These are phyloP conservation scores for Scutellaria galericulata DNA, from an alignment of 257 asterid genomes.

Conservation along the genomic window DNA sequence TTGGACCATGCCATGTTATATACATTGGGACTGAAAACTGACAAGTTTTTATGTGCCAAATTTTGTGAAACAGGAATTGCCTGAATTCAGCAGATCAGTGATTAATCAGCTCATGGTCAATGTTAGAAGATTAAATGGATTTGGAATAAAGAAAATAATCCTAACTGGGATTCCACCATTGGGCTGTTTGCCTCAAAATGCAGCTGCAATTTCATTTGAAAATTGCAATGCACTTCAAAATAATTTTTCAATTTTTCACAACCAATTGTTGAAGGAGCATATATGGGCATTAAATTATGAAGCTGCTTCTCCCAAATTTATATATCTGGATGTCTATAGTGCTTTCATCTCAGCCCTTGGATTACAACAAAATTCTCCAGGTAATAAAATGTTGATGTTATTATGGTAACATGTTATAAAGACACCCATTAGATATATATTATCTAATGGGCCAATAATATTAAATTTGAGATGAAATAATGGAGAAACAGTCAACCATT, in stretches of 20 bases:
- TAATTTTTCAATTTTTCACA: constrained; percentile 52
- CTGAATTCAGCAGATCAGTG: constrained; percentile 45
- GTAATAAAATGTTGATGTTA: constrained; percentile 29
- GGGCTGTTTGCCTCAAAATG: constrained; percentile 61
- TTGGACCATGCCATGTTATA: too few species aligned
- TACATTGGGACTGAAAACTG: too few species aligned
- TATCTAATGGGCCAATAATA: too few species aligned
- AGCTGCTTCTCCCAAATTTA: constrained; percentile 39
- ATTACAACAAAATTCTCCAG: constrained; percentile 40
- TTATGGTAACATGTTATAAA: too few species aligned
- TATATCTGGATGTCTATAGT: constrained; percentile 59
- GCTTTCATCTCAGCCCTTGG: constrained; percentile 58
- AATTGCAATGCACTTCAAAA: constrained; percentile 51
- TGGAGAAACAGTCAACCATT: background rate
- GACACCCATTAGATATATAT: too few species aligned
- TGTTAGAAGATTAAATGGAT: constrained; percentile 49
- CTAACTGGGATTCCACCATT: constrained; percentile 58
- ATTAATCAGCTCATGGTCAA: constrained; percentile 49
- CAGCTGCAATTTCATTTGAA: constrained; percentile 32
- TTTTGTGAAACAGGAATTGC: constrained; percentile 42
- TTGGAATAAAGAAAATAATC: constrained; percentile 57
- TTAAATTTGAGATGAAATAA: too few species aligned
- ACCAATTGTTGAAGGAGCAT: constrained; percentile 47
- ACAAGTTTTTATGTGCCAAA: too few species aligned
- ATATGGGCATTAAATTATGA: constrained; percentile 49